Evolutionary conservation across 352 stramenopile species (phyloP).

Genomic region (Pseudoperonospora humuli): DNA sequence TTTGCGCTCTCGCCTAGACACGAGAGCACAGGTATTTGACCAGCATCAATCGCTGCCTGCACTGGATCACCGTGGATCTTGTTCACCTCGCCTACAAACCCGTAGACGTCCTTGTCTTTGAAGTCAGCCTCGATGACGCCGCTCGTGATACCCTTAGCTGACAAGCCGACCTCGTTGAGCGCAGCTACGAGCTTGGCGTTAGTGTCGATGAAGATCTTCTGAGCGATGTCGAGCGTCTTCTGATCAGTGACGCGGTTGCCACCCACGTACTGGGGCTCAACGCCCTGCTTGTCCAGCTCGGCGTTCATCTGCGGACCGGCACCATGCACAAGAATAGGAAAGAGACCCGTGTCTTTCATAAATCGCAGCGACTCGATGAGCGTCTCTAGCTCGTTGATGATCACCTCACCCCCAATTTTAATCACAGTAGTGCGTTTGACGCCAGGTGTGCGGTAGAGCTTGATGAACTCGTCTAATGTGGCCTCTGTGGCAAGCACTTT

Average conservation of each 20-base stretch:
- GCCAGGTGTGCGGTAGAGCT: conserved; percentile 66
- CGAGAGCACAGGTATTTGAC: conserved; percentile 80
- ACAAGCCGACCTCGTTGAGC: conserved; percentile 54
- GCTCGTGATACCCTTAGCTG: conserved; percentile 69
- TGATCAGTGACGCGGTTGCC: conserved; percentile 85
- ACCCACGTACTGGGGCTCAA: conserved; percentile 84
- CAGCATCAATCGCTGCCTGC: conserved; percentile 50
- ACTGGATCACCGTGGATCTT: conserved; percentile 68
- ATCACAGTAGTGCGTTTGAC: conserved; percentile 76
- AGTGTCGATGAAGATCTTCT: conserved; percentile 76
- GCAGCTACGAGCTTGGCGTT: conserved; percentile 80
- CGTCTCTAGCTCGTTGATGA: conserved; percentile 81
- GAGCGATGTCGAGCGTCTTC: conserved; percentile 78
- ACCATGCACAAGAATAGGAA: conserved; percentile 84
- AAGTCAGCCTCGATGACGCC: conserved; percentile 81
- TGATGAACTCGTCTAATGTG: conserved; percentile 61
- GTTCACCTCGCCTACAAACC: conserved; percentile 79
- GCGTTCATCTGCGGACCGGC: conserved; percentile 87
- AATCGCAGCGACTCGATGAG: conserved; percentile 80
- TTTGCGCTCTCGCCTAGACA: conserved; percentile 68
- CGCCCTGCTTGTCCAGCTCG: conserved; percentile 62
- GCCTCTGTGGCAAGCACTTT: conserved; percentile 44
- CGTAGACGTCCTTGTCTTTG: conserved; percentile 77
- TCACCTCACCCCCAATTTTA: conserved; percentile 86
- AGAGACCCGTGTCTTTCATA: conserved; percentile 75